A percentile compares a stretch with the other conserved stretches of the same genome.
Conservation (phyloP, 1,284 basidiomycete species). For the Heterobasidion irregulare region DNA sequence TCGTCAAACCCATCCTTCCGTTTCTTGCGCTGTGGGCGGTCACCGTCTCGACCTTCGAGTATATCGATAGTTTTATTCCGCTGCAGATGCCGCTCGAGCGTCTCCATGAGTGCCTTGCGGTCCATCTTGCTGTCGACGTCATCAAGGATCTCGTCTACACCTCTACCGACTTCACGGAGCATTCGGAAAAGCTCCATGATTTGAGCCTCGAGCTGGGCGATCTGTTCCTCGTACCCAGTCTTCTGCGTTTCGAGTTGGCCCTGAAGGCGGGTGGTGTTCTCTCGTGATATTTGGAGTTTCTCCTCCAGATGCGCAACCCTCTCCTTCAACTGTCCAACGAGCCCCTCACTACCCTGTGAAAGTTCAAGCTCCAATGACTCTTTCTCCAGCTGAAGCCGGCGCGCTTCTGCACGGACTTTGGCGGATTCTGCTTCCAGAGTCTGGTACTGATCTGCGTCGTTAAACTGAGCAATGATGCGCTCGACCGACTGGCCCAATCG, state of each 20-base stretch:
- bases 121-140: conserved; percentile 64
- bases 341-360: conserved; percentile 71
- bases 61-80: conserved; percentile 81
- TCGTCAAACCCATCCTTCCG: conserved; percentile 20
- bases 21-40: conserved; percentile 22
- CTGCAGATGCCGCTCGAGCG: conserved; percentile 78
- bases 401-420: conserved; percentile 56
- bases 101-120: conserved; percentile 73
- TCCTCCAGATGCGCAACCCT: conserved; percentile 73
- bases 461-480: conserved; percentile 84
- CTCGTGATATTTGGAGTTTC: conserved; percentile 72
- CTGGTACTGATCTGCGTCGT: conserved; percentile 84
- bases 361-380: conserved; percentile 77
- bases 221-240: conserved; percentile 78
- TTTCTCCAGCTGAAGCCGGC: conserved; percentile 63
- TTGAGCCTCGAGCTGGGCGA: conserved; percentile 84
- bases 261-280: conserved; percentile 69
- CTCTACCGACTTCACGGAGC: conserved; percentile 77
- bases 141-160: conserved; percentile 70
- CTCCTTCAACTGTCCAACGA: conserved; percentile 77
- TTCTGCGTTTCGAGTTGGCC: conserved; percentile 79
- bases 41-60: conserved; percentile 62
- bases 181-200: conserved; percentile 92
- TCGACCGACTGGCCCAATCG: conserved; percentile 88
- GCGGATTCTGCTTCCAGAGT: conserved; percentile 73